Percentiles rank a stretch among this genome's conserved stretches.
These are phyloP conservation scores for Chenopodium suecicum DNA, from an alignment of 148 eudicot genomes.

Conservation along the genomic window DNA sequence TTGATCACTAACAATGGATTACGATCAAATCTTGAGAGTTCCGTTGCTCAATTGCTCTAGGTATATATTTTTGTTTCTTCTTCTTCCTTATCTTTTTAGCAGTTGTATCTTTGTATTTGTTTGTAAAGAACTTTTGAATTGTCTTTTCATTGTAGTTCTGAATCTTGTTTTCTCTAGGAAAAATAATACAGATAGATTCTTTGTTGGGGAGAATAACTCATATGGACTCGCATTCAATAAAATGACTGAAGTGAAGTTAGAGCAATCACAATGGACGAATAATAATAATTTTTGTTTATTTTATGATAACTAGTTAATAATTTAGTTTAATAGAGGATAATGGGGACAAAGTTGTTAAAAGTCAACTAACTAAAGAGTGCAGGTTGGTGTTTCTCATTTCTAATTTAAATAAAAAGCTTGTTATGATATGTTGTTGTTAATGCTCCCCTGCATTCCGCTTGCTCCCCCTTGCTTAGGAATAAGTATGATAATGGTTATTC, in stretches of 20 bases:
- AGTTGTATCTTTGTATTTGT: neutral
- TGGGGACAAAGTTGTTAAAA: too few relatives aligned
- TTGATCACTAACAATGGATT: slow-evolving; percentile 52
- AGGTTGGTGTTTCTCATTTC: too few relatives aligned
- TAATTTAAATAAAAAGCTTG: too few relatives aligned
- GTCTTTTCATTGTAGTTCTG: neutral
- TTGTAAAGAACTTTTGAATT: neutral
- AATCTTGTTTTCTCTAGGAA: neutral
- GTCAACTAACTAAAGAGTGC: too few relatives aligned
- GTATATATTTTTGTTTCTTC: slow-evolving; percentile 25
- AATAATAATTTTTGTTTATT: neutral
- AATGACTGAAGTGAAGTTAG: slow-evolving; percentile 47
- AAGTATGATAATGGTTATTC: too few relatives aligned
- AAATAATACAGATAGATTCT: slow-evolving; percentile 54
- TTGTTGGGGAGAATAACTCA: slow-evolving; percentile 51
- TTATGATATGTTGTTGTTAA: too few relatives aligned
- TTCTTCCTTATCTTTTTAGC: neutral
- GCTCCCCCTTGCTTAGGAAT: too few relatives aligned
- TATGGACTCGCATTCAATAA: slow-evolving; percentile 53
- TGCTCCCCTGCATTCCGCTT: too few relatives aligned
- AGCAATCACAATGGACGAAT: slow-evolving; percentile 65
- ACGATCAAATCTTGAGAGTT: slow-evolving; percentile 69
- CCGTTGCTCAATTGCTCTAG: slow-evolving; percentile 66
- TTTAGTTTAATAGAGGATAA: too few relatives aligned
- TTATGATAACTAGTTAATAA: too few relatives aligned